Evolutionary conservation across 1,284 basidiomycete genomes (phyloP).

Genomic region (Spongispora temasekensis): DNA sequence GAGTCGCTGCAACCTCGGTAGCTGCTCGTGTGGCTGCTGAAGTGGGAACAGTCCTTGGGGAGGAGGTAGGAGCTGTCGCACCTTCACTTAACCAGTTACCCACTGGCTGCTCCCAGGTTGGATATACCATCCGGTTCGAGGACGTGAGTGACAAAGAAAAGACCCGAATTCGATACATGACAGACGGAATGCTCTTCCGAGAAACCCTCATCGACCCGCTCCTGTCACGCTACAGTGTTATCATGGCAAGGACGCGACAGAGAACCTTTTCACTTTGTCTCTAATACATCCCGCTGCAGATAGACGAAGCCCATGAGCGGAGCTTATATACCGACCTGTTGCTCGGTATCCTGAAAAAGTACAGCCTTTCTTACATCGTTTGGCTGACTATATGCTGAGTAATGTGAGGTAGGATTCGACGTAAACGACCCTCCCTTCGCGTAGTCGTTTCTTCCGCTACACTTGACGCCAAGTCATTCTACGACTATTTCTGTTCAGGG

Average conservation of each 20-base stretch:
- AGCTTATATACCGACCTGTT: slow-evolving; percentile 94
- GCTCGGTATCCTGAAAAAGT: slow-evolving; percentile 92
- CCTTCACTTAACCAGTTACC: neutral
- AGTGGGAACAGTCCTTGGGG: slow-evolving; percentile 84
- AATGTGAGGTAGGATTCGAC: slow-evolving; percentile 64
- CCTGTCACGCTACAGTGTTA: slow-evolving; percentile 88
- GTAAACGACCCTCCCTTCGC: slow-evolving; percentile 85
- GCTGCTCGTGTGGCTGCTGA: slow-evolving; percentile 89
- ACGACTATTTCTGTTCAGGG: slow-evolving; percentile 81
- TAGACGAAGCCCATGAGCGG: slow-evolving; percentile 97
- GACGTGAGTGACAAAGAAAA: slow-evolving; percentile 80
- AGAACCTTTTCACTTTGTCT: slow-evolving; percentile 9
- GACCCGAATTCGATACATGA: slow-evolving; percentile 96
- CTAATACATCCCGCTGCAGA: slow-evolving; percentile 45
- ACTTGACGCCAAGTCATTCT: slow-evolving; percentile 85
- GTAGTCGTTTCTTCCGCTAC: slow-evolving; percentile 96
- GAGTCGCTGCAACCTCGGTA: slow-evolving; percentile 95
- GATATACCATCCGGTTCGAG: slow-evolving; percentile 98
- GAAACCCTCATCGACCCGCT: slow-evolving; percentile 91
- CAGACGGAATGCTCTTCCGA: slow-evolving; percentile 96
- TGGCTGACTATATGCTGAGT: slow-evolving; percentile 17
- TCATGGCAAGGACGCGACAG: slow-evolving; percentile 72
- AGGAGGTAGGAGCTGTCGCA: slow-evolving; percentile 65
- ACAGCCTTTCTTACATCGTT: slow-evolving; percentile 19
- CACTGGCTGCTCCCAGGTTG: slow-evolving; percentile 59